Base-by-base conservation (phyloP, 1,284 basidiomycete genomes). In the Hemileia vastatrix region DNA sequence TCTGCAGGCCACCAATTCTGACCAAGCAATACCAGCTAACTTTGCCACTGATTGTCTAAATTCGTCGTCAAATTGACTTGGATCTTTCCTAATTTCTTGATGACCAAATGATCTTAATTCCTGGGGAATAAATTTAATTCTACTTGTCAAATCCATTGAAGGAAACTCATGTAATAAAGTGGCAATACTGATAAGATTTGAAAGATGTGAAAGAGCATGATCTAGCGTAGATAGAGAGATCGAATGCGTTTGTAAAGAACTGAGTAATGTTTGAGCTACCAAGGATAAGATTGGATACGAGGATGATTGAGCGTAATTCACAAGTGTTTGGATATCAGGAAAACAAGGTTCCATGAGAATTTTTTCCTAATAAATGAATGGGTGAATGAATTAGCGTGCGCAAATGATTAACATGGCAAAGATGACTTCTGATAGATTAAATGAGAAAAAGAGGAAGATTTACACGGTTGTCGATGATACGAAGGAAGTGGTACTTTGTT, bases 1-100 rank as follows among this genome's bases (percentile, higher is more conserved):
- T 27, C 58, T 52, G 18, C 50, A 51, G 8, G 58, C 58, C 27
- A 27, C 45, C 15, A 60, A 44, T 47, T 59, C 50, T 8, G 57
- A 52, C 32, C 18, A 59, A 9, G 49, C 49, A 15, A 59, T n/a
- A 21, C 9, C n/a, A 18, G 31, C 21, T 9, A 60, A 36, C 6
- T 21, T 48, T 31, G 54, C 3, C 11, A 60, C 18, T n/a, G 57
- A 44, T 19, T 18, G 21, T n/a, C n/a, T n/a, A n/a, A n/a, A n/a
- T n/a, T n/a, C n/a, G n/a, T n/a, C n/a, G n/a, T n/a, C n/a, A n/a
- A n/a, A n/a, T n/a, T n/a, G n/a, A n/a, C n/a, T 9, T 19, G 58
- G 6, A 43, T 23, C 27, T 9, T 40, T 23, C 45, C 21, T 9
- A 31, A 19, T 9, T 15, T 15, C n/a, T 44, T 59, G 49, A 2